Conservation (phyloP, 2,329 filamentous ascomycete species). For the Neoascochyta sp. region DNA sequence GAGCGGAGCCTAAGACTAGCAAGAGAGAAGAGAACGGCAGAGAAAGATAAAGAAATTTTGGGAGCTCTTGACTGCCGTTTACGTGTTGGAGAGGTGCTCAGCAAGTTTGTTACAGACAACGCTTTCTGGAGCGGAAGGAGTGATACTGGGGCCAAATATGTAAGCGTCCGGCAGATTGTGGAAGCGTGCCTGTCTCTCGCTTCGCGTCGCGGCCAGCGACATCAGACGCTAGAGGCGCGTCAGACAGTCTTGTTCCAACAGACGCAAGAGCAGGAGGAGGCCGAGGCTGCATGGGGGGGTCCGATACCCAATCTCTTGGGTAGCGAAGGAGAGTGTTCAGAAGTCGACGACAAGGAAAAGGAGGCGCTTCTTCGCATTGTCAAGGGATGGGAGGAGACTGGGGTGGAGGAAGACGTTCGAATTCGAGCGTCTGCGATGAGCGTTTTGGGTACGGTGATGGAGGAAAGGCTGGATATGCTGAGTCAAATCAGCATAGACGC, state of each 20-base stretch:
- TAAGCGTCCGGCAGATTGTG: constrained; percentile 39
- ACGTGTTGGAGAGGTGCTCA: constrained; percentile 59
- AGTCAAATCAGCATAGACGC: constrained; percentile 41
- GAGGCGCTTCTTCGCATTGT: constrained; percentile 58
- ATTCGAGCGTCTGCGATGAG: constrained; percentile 67
- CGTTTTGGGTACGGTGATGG: constrained; percentile 58
- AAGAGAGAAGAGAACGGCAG: constrained; percentile 10
- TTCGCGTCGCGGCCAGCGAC: constrained; percentile 59
- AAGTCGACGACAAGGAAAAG: constrained; percentile 36
- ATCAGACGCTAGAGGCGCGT: constrained; percentile 58
- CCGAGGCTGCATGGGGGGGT: constrained; percentile 55
- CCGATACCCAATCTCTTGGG: constrained; percentile 41
- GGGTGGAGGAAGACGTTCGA: constrained; percentile 62
- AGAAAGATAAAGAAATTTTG: constrained; percentile 27
- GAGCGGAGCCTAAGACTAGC: constrained; percentile 24
- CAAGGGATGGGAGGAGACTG: constrained; percentile 64
- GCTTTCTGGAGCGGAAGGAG: constrained; percentile 14
- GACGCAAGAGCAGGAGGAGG: constrained; percentile 48
- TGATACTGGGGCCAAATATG: constrained; percentile 3
- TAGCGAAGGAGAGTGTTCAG: constrained; percentile 19
- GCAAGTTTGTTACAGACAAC: constrained; percentile 18
- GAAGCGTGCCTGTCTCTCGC: constrained; percentile 62
- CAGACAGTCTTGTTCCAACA: constrained; percentile 50
- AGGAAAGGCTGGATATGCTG: constrained; percentile 49
- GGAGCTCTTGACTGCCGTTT: constrained; percentile 59